Base-by-base conservation (phyloP, 116 monocot genomes). In the Cymodocea nodosa region DNA sequence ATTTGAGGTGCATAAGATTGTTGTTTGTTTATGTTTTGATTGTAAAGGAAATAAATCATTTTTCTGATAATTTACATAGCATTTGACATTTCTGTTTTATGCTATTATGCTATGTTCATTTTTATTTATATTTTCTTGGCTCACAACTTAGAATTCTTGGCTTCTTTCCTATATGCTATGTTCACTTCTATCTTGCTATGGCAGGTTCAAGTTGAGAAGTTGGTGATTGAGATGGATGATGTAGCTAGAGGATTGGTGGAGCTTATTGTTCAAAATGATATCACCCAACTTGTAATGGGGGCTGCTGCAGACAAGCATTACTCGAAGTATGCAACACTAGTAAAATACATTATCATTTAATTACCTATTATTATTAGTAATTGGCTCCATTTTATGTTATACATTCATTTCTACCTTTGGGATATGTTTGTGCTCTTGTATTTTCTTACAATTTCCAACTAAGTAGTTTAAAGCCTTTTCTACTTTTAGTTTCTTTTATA, bases 241-340 rank as follows among this genome's bases (percentile, higher is more conserved):
- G 49, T 81, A 44, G 72, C 58, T 44, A 73, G 73, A 58, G 87
- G 83, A 16, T 66, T 87, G 65, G n/a, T 83, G 4, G 66, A 80
- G 25, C 71, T 87, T 23, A 83, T 83, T 53, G 6, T 53, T 18
- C 24, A 52, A 34, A 75, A 71, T 78, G 63, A 70, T 18, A 75
- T 87, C 68, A 75, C 78, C 35, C 75, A 75, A 35, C 72, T 87
- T 68, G 78, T 87, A 35, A 73, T 83, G 77, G 80, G 75, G 53
- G 77, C 80, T 24, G 72, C 77, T 5, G 72, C 75, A 36, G 67
- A 74, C 68, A 74, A 54, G 35, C 23, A 68, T 30, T 70, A 56
- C 72, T 64, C 59, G 62, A 81, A 65, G 81, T 81, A 78, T 35
- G 71, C 7, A n/a, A 63, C 39, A 20, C 34, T 16, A 2, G 23